Conservation (phyloP, 768 basidiomycete species). For the Tylopilus cervinicoccineus region DNA sequence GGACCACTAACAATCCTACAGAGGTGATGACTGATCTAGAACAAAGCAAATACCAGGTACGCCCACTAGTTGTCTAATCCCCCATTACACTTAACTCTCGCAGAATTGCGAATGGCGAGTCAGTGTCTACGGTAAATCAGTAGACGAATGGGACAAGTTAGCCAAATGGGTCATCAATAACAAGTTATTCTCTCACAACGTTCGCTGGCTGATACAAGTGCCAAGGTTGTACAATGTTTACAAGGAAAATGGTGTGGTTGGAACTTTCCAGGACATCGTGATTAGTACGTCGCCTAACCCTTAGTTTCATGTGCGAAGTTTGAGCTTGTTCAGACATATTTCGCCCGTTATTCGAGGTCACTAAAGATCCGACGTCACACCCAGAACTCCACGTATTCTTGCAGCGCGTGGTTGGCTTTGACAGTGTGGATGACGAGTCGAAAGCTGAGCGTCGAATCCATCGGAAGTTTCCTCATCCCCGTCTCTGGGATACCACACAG, state of each 20-base stretch:
- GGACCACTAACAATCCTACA: conserved; percentile 28
- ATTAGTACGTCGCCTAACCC: conserved; percentile 54
- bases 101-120: conserved; percentile 97
- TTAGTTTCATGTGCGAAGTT: background rate
- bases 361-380: conserved; percentile 82
- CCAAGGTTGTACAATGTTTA: conserved; percentile 95
- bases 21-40: conserved; percentile 98
- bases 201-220: conserved; percentile 95
- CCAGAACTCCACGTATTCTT: conserved; percentile 95
- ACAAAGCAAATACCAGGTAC: conserved; percentile 96
- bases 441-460: conserved; percentile 89
- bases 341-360: conserved; percentile 92
- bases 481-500: conserved; percentile 82
- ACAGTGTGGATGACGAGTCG: conserved; percentile 98
- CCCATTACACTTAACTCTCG: background rate
- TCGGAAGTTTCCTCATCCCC: conserved; percentile 90
- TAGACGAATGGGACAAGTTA: conserved; percentile 94
- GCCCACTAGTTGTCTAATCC: background rate
- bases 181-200: conserved; percentile 94
- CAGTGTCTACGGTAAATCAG: conserved; percentile 85
- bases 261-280: conserved; percentile 90
- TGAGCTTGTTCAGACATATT: conserved; percentile 68
- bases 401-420: conserved; percentile 93
- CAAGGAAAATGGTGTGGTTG: conserved; percentile 78
- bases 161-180: conserved; percentile 95